These are phyloP conservation scores for Ophiostoma pallidulum DNA, from an alignment of 2,329 filamentous ascomycete genomes.

Conservation along the genomic window DNA sequence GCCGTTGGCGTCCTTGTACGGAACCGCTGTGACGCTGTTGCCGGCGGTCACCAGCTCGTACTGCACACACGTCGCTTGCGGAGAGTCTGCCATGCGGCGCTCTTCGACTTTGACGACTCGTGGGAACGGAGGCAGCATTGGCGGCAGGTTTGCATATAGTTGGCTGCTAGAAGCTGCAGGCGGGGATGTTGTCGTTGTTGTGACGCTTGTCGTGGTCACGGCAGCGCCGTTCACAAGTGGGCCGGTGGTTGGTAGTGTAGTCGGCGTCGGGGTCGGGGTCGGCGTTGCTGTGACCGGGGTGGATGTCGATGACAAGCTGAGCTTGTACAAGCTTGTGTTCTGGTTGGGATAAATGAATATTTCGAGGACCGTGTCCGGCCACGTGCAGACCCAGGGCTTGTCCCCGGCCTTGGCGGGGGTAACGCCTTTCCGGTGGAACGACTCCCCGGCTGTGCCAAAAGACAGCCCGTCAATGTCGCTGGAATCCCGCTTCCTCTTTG, in stretches of 20 bases:
- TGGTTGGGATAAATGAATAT: conserved; percentile 48
- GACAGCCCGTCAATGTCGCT: background rate
- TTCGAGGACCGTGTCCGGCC: conserved; percentile 46
- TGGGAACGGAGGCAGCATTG: conserved; percentile 34
- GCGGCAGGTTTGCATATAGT: conserved; percentile 14
- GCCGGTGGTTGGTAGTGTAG: background rate
- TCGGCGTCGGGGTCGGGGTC: conserved; percentile 10
- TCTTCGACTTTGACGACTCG: conserved; percentile 47
- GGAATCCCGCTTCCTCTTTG: conserved; percentile 18
- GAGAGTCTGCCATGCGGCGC: conserved; percentile 32
- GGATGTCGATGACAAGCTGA: conserved; percentile 12
- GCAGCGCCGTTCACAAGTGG: background rate
- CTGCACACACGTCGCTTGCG: conserved; percentile 38
- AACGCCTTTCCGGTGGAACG: conserved; percentile 30
- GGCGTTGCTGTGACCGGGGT: conserved; percentile 6
- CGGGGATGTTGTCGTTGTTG: conserved; percentile 1
- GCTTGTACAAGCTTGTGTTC: conserved; percentile 32
- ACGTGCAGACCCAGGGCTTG: conserved; percentile 49
- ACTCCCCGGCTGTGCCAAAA: conserved; percentile 3
- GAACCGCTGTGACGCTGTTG: conserved; percentile 22
- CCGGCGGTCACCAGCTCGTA: conserved; percentile 35
- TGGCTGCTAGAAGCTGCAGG: background rate
- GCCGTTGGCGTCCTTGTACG: conserved; percentile 29
- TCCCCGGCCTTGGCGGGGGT: conserved; percentile 34
- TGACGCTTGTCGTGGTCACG: conserved; percentile 2